Evolutionary conservation across 257 asterid genomes (phyloP).

Genomic region (Rauvolfia tetraphylla): DNA sequence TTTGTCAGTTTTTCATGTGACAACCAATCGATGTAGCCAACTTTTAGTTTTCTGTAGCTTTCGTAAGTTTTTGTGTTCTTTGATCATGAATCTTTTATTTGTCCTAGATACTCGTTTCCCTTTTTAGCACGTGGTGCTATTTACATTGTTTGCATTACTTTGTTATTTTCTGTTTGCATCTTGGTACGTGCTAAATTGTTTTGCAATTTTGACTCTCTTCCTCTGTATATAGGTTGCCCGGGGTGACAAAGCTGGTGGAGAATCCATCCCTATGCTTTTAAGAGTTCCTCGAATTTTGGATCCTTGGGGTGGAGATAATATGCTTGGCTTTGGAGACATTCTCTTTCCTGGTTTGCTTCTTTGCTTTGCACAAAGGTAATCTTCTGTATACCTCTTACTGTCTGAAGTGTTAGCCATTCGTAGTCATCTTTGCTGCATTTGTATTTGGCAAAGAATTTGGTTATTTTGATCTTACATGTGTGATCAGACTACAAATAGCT

Average conservation of each 20-base stretch:
- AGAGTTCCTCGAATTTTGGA: constrained; percentile 84
- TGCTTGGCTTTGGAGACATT: constrained; percentile 98
- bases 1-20: not conserved
- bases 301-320: constrained; percentile 90
- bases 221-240: constrained; percentile 69
- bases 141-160: not conserved
- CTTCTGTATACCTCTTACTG: constrained; percentile 6
- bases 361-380: constrained; percentile 75
- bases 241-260: constrained; percentile 91
- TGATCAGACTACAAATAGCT: no score
- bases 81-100: not conserved
- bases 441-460: not conserved
- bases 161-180: not conserved
- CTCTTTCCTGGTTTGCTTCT: constrained; percentile 91
- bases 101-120: not conserved
- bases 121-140: not conserved
- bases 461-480: not conserved
- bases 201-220: not conserved
- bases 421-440: not conserved
- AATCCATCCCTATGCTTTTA: constrained; percentile 97
- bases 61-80: not conserved
- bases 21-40: not conserved
- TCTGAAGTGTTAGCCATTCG: not conserved
- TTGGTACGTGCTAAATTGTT: no score
- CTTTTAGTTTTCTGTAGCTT: not conserved